Conservation (phyloP, 805 yeast genomes). For the Candida nitratophila region DNA sequence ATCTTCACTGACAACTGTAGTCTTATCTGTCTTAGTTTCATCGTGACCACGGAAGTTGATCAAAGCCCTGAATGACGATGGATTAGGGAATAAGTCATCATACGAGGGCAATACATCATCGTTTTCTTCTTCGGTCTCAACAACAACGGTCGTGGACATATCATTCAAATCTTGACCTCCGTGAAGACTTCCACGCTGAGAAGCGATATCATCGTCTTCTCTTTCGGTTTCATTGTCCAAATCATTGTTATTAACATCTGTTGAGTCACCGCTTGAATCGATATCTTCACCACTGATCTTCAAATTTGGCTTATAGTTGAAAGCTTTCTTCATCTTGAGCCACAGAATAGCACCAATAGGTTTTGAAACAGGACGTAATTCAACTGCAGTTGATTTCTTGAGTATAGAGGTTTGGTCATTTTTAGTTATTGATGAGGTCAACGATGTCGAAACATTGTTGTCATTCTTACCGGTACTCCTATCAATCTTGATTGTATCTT, state of each 20-base stretch:
- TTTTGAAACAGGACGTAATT: not conserved
- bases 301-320: constrained; percentile 6
- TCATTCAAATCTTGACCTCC: constrained; percentile 6
- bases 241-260: not conserved
- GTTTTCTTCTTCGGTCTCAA: constrained; percentile 1
- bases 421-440: not conserved
- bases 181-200: not conserved
- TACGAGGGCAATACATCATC: constrained; percentile 58
- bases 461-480: not conserved
- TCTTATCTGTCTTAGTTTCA: constrained; percentile 4
- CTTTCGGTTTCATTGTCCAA: not conserved
- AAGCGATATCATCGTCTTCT: not conserved
- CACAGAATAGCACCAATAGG: constrained; percentile 21
- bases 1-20: not conserved
- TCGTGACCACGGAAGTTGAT: constrained; percentile 22
- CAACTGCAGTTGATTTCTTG: not conserved
- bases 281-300: not conserved
- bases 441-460: not conserved
- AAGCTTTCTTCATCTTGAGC: constrained; percentile 25
- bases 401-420: no score
- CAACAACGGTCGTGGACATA: not conserved
- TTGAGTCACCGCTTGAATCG: not conserved
- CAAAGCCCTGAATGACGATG: constrained; percentile 22
- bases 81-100: constrained; percentile 67
- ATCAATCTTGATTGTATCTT: constrained; percentile 3